Evolutionary conservation across 1,284 basidiomycete genomes (phyloP), one percentile per base, ranked within the genome.

Genomic region (Cutaneotrichosporon arboriforme): DNA sequence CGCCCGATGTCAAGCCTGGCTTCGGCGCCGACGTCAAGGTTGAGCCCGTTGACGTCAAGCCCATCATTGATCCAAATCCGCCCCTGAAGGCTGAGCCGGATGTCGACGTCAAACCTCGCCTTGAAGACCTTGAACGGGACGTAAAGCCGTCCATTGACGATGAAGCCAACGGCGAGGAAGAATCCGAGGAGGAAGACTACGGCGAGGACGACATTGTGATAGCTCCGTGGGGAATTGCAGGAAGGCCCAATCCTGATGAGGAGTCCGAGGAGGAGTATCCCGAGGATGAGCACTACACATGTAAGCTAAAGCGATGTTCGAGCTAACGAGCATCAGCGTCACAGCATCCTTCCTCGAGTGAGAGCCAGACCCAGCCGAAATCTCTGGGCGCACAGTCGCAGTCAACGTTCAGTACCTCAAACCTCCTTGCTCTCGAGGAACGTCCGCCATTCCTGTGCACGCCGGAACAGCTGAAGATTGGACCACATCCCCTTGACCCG

Each of bases 201-300:
- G 57, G 51, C 23, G 62, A 59, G 4, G 51, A 59, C 9, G 52
- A 55, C 1, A 34, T 45, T 13, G 35, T 38, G 3, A 13, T 47
- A 7, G 46, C 36, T 4, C 46, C 49, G 1, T 50, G 49, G 49
- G 17, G 34, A 46, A 10, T 46, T 46, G 8, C 47, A 35, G 7
- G 52, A 52, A 14, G 51, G 26, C 26, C 43, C 13, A 66, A 66
- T 40, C 63, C 66, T n/a, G 65, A 68, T 7, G 63, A 65, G 35
- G 65, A 68, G 21, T 43, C n/a, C 12, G 40, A 41, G n/a, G 40
- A 41, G 15, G 40, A 13, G 2, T 41, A 41, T 7, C 23, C 21
- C 13, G 40, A 23, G 5, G 43, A 45, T 14, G 43, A 45, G 43
- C 18, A 55, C 1, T 53, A 60, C 21, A 46, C 38, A 7, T 47